phyloP scores from a whole-genome alignment of 2,329 filamentous ascomycete species.

The Aspergillus tubingensis region DNA sequence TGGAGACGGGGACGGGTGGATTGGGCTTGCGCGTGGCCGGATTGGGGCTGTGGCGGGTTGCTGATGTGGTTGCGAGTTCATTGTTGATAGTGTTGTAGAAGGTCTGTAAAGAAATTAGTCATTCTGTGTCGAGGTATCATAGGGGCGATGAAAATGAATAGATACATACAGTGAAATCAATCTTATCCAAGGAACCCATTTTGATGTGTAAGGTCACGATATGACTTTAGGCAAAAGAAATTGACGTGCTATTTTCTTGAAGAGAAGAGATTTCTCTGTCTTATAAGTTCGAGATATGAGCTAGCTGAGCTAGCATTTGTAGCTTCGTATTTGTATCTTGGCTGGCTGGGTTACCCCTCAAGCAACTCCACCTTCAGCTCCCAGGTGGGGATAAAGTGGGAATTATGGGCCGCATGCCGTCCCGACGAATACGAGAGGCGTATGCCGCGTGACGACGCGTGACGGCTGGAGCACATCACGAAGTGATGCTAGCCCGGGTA shows the following conservation, averaged over 20 bases:
- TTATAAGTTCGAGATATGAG: background rate
- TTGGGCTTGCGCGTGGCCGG: background rate
- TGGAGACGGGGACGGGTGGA: background rate
- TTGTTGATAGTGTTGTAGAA: slow-evolving; percentile 1
- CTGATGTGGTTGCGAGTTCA: background rate
- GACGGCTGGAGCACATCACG: background rate
- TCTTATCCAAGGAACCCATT: background rate
- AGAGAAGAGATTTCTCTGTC: background rate
- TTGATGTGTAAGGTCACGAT: background rate
- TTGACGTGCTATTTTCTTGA: background rate
- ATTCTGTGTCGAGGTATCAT: background rate
- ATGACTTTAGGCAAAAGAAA: background rate
- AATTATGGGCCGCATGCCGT: background rate
- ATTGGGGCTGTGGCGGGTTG: background rate
- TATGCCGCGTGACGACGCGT: background rate
- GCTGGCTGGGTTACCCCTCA: background rate
- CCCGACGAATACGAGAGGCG: background rate
- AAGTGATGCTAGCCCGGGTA: background rate
- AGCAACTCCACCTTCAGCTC: background rate
- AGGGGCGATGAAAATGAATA: background rate
- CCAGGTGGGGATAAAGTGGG: background rate
- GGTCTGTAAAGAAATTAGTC: background rate
- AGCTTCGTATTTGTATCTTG: background rate
- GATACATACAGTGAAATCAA: background rate
- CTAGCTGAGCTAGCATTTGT: background rate